phyloP scores from a whole-genome alignment of 2,329 filamentous ascomycete genomes.

The Colletotrichum horii region DNA sequence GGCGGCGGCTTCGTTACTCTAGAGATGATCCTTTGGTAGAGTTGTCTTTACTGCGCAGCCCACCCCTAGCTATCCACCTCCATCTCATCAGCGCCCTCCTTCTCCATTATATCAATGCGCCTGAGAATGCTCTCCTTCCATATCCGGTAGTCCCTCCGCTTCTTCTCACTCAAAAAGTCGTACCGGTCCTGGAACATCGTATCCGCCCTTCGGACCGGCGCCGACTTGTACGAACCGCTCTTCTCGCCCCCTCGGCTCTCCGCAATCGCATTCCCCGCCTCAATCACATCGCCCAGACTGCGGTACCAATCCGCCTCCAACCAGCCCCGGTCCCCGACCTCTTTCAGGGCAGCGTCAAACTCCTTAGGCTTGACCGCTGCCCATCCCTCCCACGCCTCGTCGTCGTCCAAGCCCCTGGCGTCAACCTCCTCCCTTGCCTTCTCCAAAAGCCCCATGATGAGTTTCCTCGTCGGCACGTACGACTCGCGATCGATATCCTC shows the following conservation, averaged over 20 bases:
- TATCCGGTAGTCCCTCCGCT: constrained; percentile 61
- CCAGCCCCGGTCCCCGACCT: constrained; percentile 63
- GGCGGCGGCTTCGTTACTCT: not conserved
- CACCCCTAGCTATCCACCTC: constrained; percentile 33
- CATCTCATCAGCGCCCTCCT: constrained; percentile 34
- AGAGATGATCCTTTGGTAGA: not conserved
- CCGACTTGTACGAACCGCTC: constrained; percentile 33
- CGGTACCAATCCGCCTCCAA: constrained; percentile 68
- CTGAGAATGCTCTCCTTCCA: constrained; percentile 70
- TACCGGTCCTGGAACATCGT: constrained; percentile 80
- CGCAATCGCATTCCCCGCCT: constrained; percentile 24
- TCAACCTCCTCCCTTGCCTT: constrained; percentile 34
- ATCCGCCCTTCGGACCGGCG: constrained; percentile 54
- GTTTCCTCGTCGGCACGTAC: constrained; percentile 49
- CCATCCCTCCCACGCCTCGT: constrained; percentile 61
- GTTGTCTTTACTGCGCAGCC: rapidly evolving
- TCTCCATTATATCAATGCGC: constrained; percentile 56
- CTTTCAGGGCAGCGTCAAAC: constrained; percentile 66
- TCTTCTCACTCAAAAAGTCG: constrained; percentile 72
- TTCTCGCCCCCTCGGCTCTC: constrained; percentile 24
- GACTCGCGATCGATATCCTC: constrained; percentile 44
- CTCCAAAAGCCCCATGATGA: constrained; percentile 43
- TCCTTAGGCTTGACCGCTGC: constrained; percentile 52
- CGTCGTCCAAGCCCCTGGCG: constrained; percentile 45
- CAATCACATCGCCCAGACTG: constrained; percentile 61